A percentile compares a stretch with the other conserved stretches of the same genome.
phyloP scores from a whole-genome alignment of 2,329 filamentous ascomycete genomes.

The Colletotrichum euphorbiae region DNA sequence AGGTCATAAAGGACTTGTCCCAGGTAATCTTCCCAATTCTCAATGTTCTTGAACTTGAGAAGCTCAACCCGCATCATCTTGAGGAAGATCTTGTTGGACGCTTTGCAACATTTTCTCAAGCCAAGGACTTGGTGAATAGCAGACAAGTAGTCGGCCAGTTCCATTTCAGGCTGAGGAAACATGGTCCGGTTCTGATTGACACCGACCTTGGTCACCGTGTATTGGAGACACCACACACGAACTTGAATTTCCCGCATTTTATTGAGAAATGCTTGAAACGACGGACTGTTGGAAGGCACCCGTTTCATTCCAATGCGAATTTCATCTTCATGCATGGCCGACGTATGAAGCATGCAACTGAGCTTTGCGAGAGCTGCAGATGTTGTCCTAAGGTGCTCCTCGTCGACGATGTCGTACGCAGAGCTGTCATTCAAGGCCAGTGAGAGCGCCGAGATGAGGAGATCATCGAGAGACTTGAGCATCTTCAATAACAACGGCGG shows the following conservation, averaged over 20 bases:
- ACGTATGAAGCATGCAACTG: slow-evolving; percentile 80
- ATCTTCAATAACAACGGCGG: slow-evolving; percentile 78
- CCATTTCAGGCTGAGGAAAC: slow-evolving; percentile 75
- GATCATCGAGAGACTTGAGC: slow-evolving; percentile 82
- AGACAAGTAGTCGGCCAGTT: slow-evolving; percentile 82
- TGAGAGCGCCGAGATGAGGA: slow-evolving; percentile 77
- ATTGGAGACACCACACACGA: slow-evolving; percentile 88
- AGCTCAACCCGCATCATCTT: slow-evolving; percentile 91
- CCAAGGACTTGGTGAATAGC: slow-evolving; percentile 87
- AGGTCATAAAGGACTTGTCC: slow-evolving; percentile 87
- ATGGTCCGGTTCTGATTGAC: slow-evolving; percentile 73
- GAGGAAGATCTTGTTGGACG: slow-evolving; percentile 87
- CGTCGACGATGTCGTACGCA: slow-evolving; percentile 87
- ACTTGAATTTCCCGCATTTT: slow-evolving; percentile 90
- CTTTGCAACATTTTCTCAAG: slow-evolving; percentile 85
- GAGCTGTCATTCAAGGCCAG: slow-evolving; percentile 74
- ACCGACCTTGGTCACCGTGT: slow-evolving; percentile 80
- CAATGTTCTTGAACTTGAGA: slow-evolving; percentile 77
- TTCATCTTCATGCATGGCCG: slow-evolving; percentile 86
- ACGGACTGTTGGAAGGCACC: slow-evolving; percentile 68
- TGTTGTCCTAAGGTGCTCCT: slow-evolving; percentile 79
- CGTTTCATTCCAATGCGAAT: slow-evolving; percentile 80
- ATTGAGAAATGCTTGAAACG: slow-evolving; percentile 68
- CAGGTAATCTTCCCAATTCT: slow-evolving; percentile 88
- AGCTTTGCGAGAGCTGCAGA: slow-evolving; percentile 78